Percentiles rank a stretch among this genome's conserved stretches.
Evolutionary conservation across 1,284 basidiomycete genomes (phyloP).

Genomic region (Ceratobasidium theobromae): DNA sequence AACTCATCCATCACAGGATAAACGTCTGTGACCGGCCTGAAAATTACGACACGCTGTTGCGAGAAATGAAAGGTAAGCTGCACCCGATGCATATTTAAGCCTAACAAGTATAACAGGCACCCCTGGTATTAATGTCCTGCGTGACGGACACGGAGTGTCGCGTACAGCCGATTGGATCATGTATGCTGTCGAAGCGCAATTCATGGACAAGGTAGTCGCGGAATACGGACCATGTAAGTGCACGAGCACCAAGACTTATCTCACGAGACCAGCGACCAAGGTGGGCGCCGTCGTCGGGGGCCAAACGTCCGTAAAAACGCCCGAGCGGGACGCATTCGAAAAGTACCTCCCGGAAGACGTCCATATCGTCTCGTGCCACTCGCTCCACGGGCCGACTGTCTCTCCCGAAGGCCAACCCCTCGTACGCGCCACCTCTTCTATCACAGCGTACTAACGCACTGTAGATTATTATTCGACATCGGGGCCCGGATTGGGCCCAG

Average conservation of each 20-base stretch:
- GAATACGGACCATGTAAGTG: slow-evolving; percentile 87
- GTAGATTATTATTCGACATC: slow-evolving; percentile 87
- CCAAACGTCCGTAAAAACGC: slow-evolving; percentile 96
- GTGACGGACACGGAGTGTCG: slow-evolving; percentile 83
- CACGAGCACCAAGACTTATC: no score
- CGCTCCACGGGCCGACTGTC: slow-evolving; percentile 91
- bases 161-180: slow-evolving; percentile 86
- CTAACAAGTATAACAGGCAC: slow-evolving; percentile 44
- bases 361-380: slow-evolving; percentile 91
- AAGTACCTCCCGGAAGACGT: slow-evolving; percentile 83
- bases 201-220: slow-evolving; percentile 78
- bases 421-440: slow-evolving; percentile 50
- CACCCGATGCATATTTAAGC: not conserved
- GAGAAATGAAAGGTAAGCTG: slow-evolving; percentile 62
- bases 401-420: slow-evolving; percentile 90
- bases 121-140: slow-evolving; percentile 64
- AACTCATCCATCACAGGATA: slow-evolving; percentile 55
- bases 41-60: slow-evolving; percentile 66
- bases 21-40: slow-evolving; percentile 89
- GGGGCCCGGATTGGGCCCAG: slow-evolving; percentile 75
- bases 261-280: slow-evolving; percentile 88
- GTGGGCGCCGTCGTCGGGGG: slow-evolving; percentile 89
- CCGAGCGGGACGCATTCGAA: slow-evolving; percentile 90
- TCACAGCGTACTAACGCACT: not conserved
- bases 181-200: slow-evolving; percentile 94